Conservation (phyloP, 495 filamentous ascomycete genomes). For the Filosporella fistucella region DNA sequence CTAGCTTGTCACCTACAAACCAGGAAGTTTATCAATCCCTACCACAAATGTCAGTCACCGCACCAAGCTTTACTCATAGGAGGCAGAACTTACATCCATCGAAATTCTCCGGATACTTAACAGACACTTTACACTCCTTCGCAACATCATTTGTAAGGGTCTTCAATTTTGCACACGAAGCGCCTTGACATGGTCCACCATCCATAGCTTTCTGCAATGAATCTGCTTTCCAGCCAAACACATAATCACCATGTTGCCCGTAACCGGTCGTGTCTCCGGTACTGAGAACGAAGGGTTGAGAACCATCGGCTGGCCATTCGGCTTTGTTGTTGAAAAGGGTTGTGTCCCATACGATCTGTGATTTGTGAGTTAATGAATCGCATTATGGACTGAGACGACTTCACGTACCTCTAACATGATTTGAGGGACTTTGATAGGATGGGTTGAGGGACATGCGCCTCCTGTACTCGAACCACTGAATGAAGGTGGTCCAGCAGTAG, state of each 20-base stretch:
- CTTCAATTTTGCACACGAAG: background rate
- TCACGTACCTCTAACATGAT: constrained; percentile 52
- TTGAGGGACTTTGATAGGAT: constrained; percentile 50
- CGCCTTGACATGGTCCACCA: constrained; percentile 27
- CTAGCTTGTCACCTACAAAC: no score
- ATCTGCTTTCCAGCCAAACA: constrained; percentile 58
- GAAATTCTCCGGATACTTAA: background rate
- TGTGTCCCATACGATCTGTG: constrained; percentile 5
- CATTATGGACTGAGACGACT: background rate
- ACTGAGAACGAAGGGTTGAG: constrained; percentile 39
- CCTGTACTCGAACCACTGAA: constrained; percentile 53
- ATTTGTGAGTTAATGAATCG: background rate
- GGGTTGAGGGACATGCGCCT: constrained; percentile 40
- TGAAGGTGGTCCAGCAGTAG: constrained; percentile 39
- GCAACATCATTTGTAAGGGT: background rate
- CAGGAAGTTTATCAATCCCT: no score
- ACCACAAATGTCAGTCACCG: no score
- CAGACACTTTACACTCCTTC: background rate
- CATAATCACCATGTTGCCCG: constrained; percentile 74
- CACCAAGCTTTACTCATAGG: no score
- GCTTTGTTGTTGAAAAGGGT: constrained; percentile 1
- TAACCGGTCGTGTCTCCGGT: constrained; percentile 65
- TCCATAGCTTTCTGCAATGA: constrained; percentile 51
- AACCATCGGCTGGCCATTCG: constrained; percentile 27
- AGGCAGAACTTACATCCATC: constrained; percentile 11